Percentiles rank a stretch among this genome's conserved stretches.
phyloP scores from a whole-genome alignment of 208 protist species.

The Leishmania aethiopica region DNA sequence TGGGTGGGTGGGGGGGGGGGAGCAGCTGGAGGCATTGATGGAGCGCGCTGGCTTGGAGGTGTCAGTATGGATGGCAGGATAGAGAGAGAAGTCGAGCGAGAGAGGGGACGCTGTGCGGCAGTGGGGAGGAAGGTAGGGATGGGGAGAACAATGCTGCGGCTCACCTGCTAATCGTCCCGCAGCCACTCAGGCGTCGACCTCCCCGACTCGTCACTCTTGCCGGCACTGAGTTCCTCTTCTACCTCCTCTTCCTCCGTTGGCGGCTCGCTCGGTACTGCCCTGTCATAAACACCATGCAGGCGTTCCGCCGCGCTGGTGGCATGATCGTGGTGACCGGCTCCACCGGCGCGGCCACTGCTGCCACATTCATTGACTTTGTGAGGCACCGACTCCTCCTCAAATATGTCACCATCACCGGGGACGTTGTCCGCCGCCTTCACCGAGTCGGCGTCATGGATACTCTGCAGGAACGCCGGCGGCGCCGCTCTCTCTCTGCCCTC shows the following conservation, averaged over 20 bases:
- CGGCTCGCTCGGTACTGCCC: background rate
- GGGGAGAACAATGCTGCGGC: background rate
- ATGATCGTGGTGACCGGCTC: background rate
- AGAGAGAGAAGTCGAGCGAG: background rate
- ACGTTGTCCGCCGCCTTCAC: background rate
- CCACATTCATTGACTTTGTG: background rate
- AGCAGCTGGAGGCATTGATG: background rate
- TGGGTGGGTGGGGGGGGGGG: background rate
- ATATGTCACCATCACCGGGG: background rate
- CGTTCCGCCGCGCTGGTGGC: background rate
- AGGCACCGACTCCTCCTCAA: background rate
- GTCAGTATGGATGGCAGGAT: background rate
- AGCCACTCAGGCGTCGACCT: slow-evolving; percentile 49
- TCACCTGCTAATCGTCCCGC: slow-evolving; percentile 11
- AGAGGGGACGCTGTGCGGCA: background rate
- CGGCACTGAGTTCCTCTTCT: slow-evolving; percentile 25
- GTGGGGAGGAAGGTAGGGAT: background rate
- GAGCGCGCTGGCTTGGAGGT: background rate
- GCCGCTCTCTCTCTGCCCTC: background rate
- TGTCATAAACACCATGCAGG: slow-evolving; percentile 2
- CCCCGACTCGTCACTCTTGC: slow-evolving; percentile 23
- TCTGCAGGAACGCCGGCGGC: background rate
- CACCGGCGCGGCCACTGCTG: background rate
- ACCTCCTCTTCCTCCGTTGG: slow-evolving; percentile 7
- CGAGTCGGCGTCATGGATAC: background rate